phyloP scores from a whole-genome alignment of 768 basidiomycete genomes.

The Xerocomellus chrysenteron region DNA sequence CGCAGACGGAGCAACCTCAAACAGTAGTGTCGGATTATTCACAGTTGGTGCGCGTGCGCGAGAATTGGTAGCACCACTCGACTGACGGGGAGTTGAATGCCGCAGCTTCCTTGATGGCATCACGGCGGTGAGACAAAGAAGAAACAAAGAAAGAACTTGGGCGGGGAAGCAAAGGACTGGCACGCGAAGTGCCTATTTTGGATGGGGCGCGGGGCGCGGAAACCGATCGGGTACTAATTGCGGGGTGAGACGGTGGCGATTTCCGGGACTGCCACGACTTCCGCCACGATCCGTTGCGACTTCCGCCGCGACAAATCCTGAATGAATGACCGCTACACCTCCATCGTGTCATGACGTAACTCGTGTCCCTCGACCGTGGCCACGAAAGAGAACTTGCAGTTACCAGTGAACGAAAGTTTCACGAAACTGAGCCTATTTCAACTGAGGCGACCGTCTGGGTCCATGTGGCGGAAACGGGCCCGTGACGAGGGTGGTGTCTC shows the following conservation, averaged over 20 bases:
- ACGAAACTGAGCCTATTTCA: not conserved
- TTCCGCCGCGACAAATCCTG: too few relatives aligned
- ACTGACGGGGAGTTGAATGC: not conserved
- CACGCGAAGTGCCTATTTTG: not conserved
- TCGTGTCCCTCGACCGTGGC: not conserved
- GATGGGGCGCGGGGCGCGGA: not conserved
- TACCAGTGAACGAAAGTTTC: not conserved
- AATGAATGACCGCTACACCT: not conserved
- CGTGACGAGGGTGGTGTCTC: not conserved
- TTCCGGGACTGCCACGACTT: too few relatives aligned
- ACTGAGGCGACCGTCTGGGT: not conserved
- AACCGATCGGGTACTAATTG: not conserved
- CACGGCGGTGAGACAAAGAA: not conserved
- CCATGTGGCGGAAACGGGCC: not conserved
- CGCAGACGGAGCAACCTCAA: not conserved
- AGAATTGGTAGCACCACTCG: not conserved
- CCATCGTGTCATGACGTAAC: not conserved
- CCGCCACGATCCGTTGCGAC: too few relatives aligned
- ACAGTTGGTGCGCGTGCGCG: not conserved
- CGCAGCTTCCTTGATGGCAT: not conserved
- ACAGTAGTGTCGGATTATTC: not conserved
- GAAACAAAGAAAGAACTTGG: not conserved
- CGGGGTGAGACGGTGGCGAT: not conserved
- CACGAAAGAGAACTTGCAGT: not conserved
- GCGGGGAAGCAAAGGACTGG: not conserved